phyloP scores from a whole-genome alignment of 2,329 filamentous ascomycete species.

The Blastomyces parvus region DNA sequence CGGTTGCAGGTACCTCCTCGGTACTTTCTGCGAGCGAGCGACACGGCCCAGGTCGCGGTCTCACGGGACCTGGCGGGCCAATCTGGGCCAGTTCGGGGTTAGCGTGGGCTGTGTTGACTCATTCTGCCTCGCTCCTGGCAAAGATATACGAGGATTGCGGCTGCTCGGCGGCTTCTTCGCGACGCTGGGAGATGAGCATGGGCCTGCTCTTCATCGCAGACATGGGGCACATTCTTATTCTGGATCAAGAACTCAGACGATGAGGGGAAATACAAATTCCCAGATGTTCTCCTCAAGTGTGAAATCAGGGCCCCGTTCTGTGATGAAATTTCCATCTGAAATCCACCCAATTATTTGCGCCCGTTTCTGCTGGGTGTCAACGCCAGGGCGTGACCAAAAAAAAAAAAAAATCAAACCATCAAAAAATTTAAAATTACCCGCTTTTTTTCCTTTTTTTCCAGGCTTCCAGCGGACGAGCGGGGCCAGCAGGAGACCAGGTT shows the following conservation, averaged over 20 bases:
- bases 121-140: not conserved
- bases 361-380: not conserved
- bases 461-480: not conserved
- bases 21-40: not conserved
- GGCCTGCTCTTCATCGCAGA: too few relatives aligned
- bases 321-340: not conserved
- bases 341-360: not conserved
- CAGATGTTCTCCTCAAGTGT: not conserved
- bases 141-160: too few relatives aligned
- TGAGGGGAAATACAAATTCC: too few relatives aligned
- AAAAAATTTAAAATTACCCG: not conserved
- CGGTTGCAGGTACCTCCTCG: not conserved
- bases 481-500: not conserved
- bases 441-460: not conserved
- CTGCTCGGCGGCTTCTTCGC: too few relatives aligned
- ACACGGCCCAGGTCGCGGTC: not conserved
- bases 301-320: not conserved
- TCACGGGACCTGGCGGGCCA: constrained; percentile 3
- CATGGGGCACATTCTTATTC: not conserved
- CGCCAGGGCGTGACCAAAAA: not conserved
- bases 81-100: not conserved
- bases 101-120: not conserved
- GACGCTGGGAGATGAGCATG: too few relatives aligned
- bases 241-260: too few relatives aligned
- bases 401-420: not conserved